These are phyloP conservation scores for Hypoxylon sp. DNA, from an alignment of 2,329 filamentous ascomycete genomes.

Conservation along the genomic window DNA sequence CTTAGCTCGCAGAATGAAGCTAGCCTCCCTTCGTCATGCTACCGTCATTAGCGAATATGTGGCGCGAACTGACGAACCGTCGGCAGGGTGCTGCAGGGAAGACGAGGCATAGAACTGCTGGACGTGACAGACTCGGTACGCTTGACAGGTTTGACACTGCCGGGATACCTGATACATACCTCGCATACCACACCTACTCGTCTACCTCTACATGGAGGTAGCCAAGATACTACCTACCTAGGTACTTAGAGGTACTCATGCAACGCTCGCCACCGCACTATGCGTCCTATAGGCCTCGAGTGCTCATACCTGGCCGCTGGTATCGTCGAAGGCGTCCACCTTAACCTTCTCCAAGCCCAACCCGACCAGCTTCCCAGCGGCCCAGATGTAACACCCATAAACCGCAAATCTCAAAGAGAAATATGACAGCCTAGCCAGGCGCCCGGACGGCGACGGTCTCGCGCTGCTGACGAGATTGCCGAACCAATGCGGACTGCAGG, in stretches of 20 bases:
- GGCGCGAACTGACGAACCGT: slow-evolving; percentile 1
- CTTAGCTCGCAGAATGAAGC: slow-evolving; percentile 15
- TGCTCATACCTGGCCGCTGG: no score
- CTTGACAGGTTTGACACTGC: neutral
- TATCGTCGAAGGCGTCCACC: no score
- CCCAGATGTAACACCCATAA: slow-evolving; percentile 5
- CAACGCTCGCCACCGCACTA: neutral
- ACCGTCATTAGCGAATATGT: slow-evolving; percentile 27
- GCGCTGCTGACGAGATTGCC: slow-evolving; percentile 30
- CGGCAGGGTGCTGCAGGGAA: neutral
- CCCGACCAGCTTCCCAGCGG: neutral
- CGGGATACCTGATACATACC: no score
- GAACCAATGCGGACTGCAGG: slow-evolving; percentile 25
- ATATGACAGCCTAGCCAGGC: slow-evolving; percentile 4
- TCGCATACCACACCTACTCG: no score
- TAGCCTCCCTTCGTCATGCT: slow-evolving; percentile 12
- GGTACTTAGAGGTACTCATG: neutral
- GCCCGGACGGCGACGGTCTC: slow-evolving; percentile 12
- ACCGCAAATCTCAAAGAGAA: slow-evolving; percentile 4
- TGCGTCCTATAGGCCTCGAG: no score
- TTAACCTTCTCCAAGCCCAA: slow-evolving; percentile 10
- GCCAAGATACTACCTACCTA: no score
- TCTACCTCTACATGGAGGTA: no score
- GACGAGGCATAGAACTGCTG: neutral
- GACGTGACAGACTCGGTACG: neutral